These are phyloP conservation scores for Tolypocladium paradoxum DNA, from an alignment of 2,329 filamentous ascomycete genomes.

Conservation along the genomic window DNA sequence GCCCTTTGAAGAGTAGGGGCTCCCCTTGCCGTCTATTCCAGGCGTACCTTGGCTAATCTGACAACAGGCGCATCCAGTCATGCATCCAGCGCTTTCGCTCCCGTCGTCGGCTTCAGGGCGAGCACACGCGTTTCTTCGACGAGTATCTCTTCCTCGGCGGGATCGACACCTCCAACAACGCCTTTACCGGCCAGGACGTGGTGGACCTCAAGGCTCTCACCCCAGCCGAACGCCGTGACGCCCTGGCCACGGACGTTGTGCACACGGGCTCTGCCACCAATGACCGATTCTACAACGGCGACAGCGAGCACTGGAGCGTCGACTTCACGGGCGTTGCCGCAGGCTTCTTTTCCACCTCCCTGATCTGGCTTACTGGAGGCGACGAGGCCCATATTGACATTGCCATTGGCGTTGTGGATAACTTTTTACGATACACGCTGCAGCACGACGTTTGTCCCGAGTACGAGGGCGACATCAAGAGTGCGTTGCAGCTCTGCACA, in stretches of 20 bases:
- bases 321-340: conserved; percentile 72
- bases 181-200: conserved; percentile 51
- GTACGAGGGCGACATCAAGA: conserved; percentile 54
- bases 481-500: conserved; percentile 57
- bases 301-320: conserved; percentile 55
- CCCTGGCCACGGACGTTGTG: conserved; percentile 53
- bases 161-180: conserved; percentile 45
- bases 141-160: conserved; percentile 80
- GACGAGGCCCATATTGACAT: conserved; percentile 41
- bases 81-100: conserved; percentile 74
- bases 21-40: background rate
- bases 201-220: conserved; percentile 46
- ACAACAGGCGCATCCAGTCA: conserved; percentile 62
- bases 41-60: conserved; percentile 6
- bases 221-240: conserved; percentile 48
- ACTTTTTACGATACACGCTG: conserved; percentile 81
- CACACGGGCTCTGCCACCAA: conserved; percentile 32
- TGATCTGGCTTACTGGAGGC: conserved; percentile 46
- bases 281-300: conserved; percentile 37
- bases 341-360: conserved; percentile 60
- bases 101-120: conserved; percentile 60
- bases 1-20: conserved; percentile 44
- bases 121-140: conserved; percentile 55
- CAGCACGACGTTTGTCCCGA: conserved; percentile 82
- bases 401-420: conserved; percentile 60